These are phyloP conservation scores for Begonia loranthoides DNA, from an alignment of 306 rosid species.

Conservation along the genomic window DNA sequence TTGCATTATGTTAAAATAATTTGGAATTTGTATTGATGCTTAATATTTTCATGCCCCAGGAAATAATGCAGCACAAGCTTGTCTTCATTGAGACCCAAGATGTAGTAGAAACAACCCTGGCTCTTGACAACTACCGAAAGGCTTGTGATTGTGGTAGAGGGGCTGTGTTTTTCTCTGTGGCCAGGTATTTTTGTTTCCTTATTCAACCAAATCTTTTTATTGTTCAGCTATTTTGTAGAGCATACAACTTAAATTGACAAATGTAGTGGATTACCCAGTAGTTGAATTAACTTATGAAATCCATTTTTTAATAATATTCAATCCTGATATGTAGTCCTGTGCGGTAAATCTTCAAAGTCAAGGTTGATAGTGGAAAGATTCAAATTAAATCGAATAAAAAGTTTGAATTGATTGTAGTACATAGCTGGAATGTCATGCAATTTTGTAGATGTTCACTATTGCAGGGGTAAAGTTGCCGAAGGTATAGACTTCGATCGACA, in stretches of 20 bases:
- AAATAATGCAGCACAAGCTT: conserved; percentile 95
- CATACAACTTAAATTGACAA: too few relatives aligned
- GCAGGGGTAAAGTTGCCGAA: conserved; percentile 90
- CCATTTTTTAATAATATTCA: too few relatives aligned
- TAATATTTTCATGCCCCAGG: conserved; percentile 32
- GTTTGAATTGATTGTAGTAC: not conserved
- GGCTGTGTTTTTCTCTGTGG: conserved; percentile 92
- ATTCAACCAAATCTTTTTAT: not conserved
- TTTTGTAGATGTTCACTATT: conserved; percentile 6
- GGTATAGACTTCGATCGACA: conserved; percentile 90
- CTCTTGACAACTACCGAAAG: conserved; percentile 88
- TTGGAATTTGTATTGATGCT: conserved; percentile 5
- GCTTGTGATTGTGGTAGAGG: conserved; percentile 99
- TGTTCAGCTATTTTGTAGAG: not conserved
- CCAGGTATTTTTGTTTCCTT: conserved; percentile 36
- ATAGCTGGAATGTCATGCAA: not conserved
- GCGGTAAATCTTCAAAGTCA: too few relatives aligned
- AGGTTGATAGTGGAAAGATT: too few relatives aligned
- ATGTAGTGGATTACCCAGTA: too few relatives aligned
- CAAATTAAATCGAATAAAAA: too few relatives aligned
- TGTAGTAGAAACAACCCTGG: conserved; percentile 92
- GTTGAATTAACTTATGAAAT: too few relatives aligned
- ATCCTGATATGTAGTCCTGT: too few relatives aligned
- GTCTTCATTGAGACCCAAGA: conserved; percentile 92
- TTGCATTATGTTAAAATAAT: not conserved